phyloP scores from a whole-genome alignment of 1,139 yeast species.

The Citeromyces hawaiiensis region DNA sequence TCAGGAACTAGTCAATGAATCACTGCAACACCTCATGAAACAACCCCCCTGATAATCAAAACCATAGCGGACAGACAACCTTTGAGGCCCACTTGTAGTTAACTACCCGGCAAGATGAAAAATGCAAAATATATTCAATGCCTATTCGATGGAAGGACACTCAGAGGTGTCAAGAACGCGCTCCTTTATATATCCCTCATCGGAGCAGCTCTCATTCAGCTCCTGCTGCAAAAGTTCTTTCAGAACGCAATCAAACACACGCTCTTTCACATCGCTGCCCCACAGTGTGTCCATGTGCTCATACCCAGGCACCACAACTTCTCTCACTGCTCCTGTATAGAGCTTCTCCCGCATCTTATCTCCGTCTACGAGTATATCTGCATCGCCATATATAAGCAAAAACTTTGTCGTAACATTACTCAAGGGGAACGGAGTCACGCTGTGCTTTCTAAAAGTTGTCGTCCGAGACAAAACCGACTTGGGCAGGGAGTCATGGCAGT shows the following conservation, averaged over 20 bases:
- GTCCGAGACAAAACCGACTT: not conserved
- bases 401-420: constrained; percentile 29
- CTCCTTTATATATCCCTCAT: not conserved
- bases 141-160: not conserved
- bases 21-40: too few species aligned
- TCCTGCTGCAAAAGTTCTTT: not conserved
- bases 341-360: constrained; percentile 10
- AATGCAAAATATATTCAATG: not conserved
- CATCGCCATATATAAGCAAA: constrained; percentile 26
- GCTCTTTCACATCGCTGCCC: constrained; percentile 63
- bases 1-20: too few species aligned
- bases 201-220: not conserved
- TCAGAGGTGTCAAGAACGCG: not conserved
- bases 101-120: not conserved
- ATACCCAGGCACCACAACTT: constrained; percentile 34
- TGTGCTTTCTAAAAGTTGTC: constrained; percentile 23
- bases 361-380: constrained; percentile 28
- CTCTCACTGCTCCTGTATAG: constrained; percentile 4
- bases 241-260: constrained; percentile 23
- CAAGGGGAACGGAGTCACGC: constrained; percentile 44
- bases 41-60: too few species aligned
- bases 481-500: not conserved
- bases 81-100: too few species aligned
- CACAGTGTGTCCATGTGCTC: constrained; percentile 88
- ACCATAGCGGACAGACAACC: too few species aligned